A percentile compares a stretch with the other conserved stretches of the same genome.
Conservation (phyloP, 2,329 filamentous ascomycete species). For the Didymella arachidicola region DNA sequence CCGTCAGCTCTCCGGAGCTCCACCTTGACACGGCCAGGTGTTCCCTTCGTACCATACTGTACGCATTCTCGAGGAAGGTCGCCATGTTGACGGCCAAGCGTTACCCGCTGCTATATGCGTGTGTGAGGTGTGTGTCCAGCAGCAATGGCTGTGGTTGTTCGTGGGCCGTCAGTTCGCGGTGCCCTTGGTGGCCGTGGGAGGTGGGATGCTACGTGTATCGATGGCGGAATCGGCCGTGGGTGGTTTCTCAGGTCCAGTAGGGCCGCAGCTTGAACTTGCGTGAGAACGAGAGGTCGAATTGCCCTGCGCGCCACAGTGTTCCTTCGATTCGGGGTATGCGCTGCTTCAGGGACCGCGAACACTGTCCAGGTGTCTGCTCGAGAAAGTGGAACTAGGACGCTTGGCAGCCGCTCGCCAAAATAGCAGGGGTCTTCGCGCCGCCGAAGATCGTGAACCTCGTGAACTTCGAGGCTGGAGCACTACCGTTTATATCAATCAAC, state of each 20-base stretch:
- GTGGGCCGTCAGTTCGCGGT: slow-evolving; percentile 40
- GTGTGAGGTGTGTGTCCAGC: slow-evolving; percentile 18
- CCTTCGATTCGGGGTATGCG: slow-evolving; percentile 28
- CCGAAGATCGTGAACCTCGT: slow-evolving; percentile 37
- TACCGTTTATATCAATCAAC: slow-evolving; percentile 16
- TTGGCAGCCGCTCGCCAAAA: slow-evolving; percentile 29
- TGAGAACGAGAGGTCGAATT: slow-evolving; percentile 22
- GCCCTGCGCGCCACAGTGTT: slow-evolving; percentile 30
- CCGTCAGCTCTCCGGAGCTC: slow-evolving; percentile 44
- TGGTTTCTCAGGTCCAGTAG: slow-evolving; percentile 15
- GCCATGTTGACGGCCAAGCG: slow-evolving; percentile 71
- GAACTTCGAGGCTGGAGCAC: slow-evolving; percentile 21
- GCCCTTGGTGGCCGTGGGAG: slow-evolving; percentile 36
- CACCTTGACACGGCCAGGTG: slow-evolving; percentile 35
- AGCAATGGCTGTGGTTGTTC: slow-evolving; percentile 40
- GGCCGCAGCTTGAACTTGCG: slow-evolving; percentile 24
- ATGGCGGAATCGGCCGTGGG: slow-evolving; percentile 26
- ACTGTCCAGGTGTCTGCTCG: slow-evolving; percentile 49
- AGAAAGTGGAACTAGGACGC: slow-evolving; percentile 42
- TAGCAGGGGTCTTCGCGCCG: slow-evolving; percentile 34
- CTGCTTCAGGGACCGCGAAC: slow-evolving; percentile 39
- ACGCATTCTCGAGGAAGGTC: slow-evolving; percentile 91
- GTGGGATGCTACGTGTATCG: slow-evolving; percentile 50
- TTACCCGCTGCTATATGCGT: slow-evolving; percentile 12
- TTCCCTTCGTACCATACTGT: slow-evolving; percentile 72